These are phyloP conservation scores for Cyanidium caldarium DNA, from an alignment of 23 red algal species.

Conservation along the genomic window DNA sequence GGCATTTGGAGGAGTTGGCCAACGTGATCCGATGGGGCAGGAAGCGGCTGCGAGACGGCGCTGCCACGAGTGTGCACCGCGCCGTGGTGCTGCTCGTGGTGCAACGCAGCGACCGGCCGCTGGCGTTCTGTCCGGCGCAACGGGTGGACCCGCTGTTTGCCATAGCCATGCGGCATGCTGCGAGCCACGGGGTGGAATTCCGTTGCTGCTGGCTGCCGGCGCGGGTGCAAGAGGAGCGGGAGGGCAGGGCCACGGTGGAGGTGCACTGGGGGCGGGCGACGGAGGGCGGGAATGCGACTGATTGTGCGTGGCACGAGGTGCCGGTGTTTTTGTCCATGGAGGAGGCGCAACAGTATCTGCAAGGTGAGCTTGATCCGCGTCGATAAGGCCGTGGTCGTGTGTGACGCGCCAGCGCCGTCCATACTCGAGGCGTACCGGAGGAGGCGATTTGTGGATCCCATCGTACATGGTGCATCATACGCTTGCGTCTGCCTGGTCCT, in stretches of 20 bases:
- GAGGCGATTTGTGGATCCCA: too few species aligned
- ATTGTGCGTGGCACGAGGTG: too few species aligned
- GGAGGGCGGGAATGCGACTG: too few species aligned
- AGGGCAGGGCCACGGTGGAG: too few species aligned
- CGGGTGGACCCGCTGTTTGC: neutral
- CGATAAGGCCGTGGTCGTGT: too few species aligned
- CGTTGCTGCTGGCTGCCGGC: neutral
- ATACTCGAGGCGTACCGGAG: too few species aligned
- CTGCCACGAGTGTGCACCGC: neutral
- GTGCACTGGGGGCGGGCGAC: too few species aligned
- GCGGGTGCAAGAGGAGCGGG: too few species aligned
- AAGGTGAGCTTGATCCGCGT: too few species aligned
- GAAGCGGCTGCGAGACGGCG: neutral
- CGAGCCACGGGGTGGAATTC: neutral
- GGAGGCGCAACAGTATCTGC: neutral
- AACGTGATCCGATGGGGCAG: neutral
- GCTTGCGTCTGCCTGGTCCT: too few species aligned
- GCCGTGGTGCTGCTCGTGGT: neutral
- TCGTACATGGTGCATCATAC: too few species aligned
- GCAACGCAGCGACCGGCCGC: constrained; percentile 1
- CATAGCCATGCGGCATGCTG: neutral
- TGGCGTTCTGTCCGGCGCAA: neutral
- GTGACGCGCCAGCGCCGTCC: too few species aligned
- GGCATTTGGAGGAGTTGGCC: neutral
- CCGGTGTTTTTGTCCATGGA: neutral